phyloP scores from a whole-genome alignment of 805 yeast species.

The Ogataea kodamae region DNA sequence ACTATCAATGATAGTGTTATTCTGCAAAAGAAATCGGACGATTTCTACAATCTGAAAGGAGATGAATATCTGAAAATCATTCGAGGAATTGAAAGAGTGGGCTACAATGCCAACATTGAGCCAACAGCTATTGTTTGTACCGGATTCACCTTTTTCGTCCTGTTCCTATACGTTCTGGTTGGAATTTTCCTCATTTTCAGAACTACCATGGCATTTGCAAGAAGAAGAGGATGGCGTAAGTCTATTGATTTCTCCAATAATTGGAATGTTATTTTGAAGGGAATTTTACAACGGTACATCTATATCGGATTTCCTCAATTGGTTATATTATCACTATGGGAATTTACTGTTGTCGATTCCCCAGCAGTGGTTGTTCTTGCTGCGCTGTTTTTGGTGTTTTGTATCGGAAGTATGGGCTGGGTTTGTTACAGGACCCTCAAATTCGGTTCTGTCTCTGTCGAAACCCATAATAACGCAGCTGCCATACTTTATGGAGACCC shows the following conservation, averaged over 20 bases:
- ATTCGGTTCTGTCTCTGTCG: conserved; percentile 61
- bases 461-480: conserved; percentile 73
- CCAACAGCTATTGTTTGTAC: conserved; percentile 80
- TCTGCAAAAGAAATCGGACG: conserved; percentile 18
- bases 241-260: conserved; percentile 25
- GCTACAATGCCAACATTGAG: conserved; percentile 73
- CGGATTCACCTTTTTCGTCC: conserved; percentile 79
- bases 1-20: conserved; percentile 7
- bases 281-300: conserved; percentile 72
- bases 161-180: conserved; percentile 71
- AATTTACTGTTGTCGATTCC: conserved; percentile 76
- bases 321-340: conserved; percentile 79
- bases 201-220: conserved; percentile 42
- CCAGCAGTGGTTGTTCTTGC: conserved; percentile 86
- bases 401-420: conserved; percentile 60
- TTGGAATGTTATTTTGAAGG: conserved; percentile 66
- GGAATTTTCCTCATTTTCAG: conserved; percentile 55
- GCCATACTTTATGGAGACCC: conserved; percentile 81
- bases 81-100: conserved; percentile 85
- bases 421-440: conserved; percentile 59
- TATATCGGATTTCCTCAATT: conserved; percentile 85
- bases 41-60: conserved; percentile 43
- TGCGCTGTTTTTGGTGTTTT: conserved; percentile 60
- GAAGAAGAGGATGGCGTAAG: conserved; percentile 17
- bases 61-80: conserved; percentile 60